phyloP scores from a whole-genome alignment of 2,329 filamentous ascomycete genomes.

The Mollisiaceae sp. region DNA sequence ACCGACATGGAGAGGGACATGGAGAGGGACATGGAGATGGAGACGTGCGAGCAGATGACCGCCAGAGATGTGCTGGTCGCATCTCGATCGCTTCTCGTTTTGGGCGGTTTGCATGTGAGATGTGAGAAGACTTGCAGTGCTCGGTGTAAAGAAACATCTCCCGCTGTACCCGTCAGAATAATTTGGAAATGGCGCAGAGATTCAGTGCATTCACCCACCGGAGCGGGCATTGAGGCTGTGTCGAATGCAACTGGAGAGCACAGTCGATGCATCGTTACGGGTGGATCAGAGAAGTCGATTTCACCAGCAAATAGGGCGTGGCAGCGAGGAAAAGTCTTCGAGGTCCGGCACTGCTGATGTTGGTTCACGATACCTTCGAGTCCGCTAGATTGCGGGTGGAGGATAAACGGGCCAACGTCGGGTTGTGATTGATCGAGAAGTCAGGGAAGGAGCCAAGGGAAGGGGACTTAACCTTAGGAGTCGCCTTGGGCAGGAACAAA shows the following conservation, averaged over 20 bases:
- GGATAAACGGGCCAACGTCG: slow-evolving; percentile 4
- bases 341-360: slow-evolving; percentile 9
- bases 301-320: slow-evolving; percentile 15
- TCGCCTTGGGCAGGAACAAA: slow-evolving; percentile 14
- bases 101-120: slow-evolving; percentile 8
- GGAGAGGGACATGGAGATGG: neutral
- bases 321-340: slow-evolving; percentile 13
- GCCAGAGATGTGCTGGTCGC: neutral
- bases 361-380: slow-evolving; percentile 16
- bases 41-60: neutral
- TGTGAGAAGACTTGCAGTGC: neutral
- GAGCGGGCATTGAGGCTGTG: slow-evolving; percentile 12
- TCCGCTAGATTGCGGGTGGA: slow-evolving; percentile 13
- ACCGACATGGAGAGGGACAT: neutral
- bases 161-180: neutral
- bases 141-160: neutral
- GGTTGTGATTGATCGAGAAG: slow-evolving; percentile 9
- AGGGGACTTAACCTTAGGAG: too few species aligned
- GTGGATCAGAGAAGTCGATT: slow-evolving; percentile 8
- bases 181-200: slow-evolving; percentile 4
- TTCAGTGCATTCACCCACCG: neutral
- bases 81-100: neutral
- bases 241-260: neutral
- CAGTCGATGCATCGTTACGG: neutral
- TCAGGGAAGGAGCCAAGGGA: neutral